Conservation (phyloP, 2,329 filamentous ascomycete species). For the Bipolaris oryzae region DNA sequence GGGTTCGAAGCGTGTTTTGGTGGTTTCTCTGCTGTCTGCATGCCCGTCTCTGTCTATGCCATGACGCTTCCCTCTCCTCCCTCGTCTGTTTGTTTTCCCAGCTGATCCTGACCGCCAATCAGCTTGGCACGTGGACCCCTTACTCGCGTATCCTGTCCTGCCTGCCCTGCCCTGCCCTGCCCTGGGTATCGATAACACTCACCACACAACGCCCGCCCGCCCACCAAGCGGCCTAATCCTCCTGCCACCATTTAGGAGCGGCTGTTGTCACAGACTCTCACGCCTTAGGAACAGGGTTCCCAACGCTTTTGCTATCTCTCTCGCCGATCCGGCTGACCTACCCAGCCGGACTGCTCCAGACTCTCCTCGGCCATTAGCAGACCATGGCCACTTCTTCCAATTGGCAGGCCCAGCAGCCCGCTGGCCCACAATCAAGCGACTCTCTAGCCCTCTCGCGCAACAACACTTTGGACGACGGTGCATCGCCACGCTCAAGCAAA, state of each 20-base stretch:
- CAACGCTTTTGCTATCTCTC: not conserved
- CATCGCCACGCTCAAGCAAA: constrained; percentile 43
- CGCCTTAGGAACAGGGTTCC: constrained; percentile 6
- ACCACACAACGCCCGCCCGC: constrained; percentile 16
- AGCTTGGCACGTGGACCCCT: constrained; percentile 40
- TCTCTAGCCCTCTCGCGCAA: constrained; percentile 21
- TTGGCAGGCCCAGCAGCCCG: constrained; percentile 28
- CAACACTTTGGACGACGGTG: constrained; percentile 29
- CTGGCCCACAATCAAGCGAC: constrained; percentile 27
- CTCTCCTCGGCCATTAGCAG: constrained; percentile 19
- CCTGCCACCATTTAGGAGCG: constrained; percentile 22
- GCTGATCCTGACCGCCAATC: constrained; percentile 28
- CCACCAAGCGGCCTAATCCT: constrained; percentile 18
- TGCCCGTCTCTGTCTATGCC: not conserved
- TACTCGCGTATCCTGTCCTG: constrained; percentile 20
- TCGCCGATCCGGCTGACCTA: constrained; percentile 12
- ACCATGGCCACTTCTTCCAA: constrained; percentile 38
- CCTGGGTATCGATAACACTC: constrained; percentile 19
- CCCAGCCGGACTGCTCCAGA: not conserved
- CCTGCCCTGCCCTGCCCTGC: constrained; percentile 9
- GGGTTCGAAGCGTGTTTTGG: not conserved
- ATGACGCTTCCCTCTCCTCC: no score
- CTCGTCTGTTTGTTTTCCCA: not conserved
- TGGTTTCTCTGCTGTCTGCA: not conserved
- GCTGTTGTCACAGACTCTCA: constrained; percentile 15